These are phyloP conservation scores for Diaporthe sp. DNA, from an alignment of 2,329 filamentous ascomycete species.

Conservation along the genomic window DNA sequence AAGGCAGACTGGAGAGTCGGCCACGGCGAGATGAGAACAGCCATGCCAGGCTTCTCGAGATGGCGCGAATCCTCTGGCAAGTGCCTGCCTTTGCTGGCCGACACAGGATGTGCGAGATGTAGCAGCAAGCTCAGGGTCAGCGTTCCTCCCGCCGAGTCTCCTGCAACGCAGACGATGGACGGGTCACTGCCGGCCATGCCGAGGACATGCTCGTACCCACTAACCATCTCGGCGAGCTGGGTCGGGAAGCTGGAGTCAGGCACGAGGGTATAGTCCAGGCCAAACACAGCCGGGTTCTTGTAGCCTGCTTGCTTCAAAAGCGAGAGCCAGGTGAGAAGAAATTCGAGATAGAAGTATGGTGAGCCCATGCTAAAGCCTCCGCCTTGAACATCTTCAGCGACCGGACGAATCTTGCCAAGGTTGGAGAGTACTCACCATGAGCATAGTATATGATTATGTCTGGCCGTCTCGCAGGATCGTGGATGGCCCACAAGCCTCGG, in stretches of 20 bases:
- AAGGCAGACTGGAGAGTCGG: constrained; percentile 77
- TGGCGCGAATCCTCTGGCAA: constrained; percentile 48
- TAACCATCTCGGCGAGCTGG: constrained; percentile 78
- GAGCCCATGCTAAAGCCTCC: constrained; percentile 90
- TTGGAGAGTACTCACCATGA: constrained; percentile 69
- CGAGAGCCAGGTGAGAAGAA: constrained; percentile 79
- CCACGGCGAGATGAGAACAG: constrained; percentile 86
- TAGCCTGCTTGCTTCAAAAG: constrained; percentile 77
- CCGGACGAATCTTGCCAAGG: too few relatives aligned
- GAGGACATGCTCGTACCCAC: constrained; percentile 80
- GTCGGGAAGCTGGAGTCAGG: constrained; percentile 80
- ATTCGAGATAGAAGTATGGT: constrained; percentile 87
- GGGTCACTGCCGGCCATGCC: constrained; percentile 67
- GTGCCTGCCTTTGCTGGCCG: constrained; percentile 20
- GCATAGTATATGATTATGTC: constrained; percentile 87
- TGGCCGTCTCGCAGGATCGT: constrained; percentile 71
- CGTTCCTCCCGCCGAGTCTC: constrained; percentile 85
- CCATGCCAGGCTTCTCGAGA: constrained; percentile 67
- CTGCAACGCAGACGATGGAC: constrained; percentile 77
- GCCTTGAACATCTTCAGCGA: constrained; percentile 58
- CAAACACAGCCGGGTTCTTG: constrained; percentile 82
- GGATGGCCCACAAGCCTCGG: constrained; percentile 78
- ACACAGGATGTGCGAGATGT: constrained; percentile 64
- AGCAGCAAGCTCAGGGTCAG: constrained; percentile 81
- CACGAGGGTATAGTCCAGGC: constrained; percentile 85